phyloP scores from a whole-genome alignment of 805 yeast species.

The Sporopachydermia quercuum region DNA sequence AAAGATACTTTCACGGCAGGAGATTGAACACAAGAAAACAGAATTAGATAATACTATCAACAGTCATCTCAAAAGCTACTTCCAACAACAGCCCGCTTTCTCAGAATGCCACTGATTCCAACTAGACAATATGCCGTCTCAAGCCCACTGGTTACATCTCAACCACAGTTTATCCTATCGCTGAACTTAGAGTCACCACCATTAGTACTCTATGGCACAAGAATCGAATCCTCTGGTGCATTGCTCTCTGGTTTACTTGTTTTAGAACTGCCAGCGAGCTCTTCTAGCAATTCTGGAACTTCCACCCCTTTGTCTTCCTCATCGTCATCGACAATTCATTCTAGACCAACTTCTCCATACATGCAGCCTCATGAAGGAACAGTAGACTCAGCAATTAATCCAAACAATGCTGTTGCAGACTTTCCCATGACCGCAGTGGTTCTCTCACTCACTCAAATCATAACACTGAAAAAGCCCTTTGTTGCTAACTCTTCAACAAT shows the following conservation, averaged over 20 bases:
- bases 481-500: conserved; percentile 34
- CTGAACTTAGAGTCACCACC: conserved; percentile 85
- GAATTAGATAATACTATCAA: not conserved
- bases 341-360: conserved; percentile 11
- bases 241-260: conserved; percentile 66
- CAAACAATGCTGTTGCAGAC: conserved; percentile 15
- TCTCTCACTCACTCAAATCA: conserved; percentile 56
- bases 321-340: conserved; percentile 8
- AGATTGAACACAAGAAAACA: not conserved
- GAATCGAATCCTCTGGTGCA: conserved; percentile 72
- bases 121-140: conserved; percentile 6
- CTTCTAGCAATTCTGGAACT: conserved; percentile 15
- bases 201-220: conserved; percentile 65
- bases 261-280: conserved; percentile 31
- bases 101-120: not conserved
- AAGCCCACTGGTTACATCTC: conserved; percentile 6
- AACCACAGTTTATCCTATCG: conserved; percentile 30
- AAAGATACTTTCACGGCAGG: too few relatives aligned
- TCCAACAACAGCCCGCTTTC: too few relatives aligned
- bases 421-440: conserved; percentile 42
- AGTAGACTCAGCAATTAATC: conserved; percentile 6
- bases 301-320: conserved; percentile 10
- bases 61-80: conserved; percentile 13
- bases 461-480: conserved; percentile 54
- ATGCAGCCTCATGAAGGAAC: conserved; percentile 9